These are phyloP conservation scores for Camellia granthamiana DNA, from an alignment of 148 eudicot genomes.

Conservation along the genomic window DNA sequence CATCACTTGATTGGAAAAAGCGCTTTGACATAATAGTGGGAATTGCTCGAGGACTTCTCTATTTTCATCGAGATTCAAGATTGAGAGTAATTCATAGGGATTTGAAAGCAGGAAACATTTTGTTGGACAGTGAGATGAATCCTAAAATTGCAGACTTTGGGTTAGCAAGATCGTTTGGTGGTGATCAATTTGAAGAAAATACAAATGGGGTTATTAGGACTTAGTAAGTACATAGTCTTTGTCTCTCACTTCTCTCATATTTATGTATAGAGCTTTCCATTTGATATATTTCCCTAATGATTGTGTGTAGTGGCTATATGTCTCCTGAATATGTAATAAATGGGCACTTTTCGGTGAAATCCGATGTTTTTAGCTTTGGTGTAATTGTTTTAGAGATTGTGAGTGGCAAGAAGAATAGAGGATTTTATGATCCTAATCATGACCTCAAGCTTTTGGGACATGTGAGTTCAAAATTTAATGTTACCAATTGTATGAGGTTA, in stretches of 20 bases:
- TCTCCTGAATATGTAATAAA: constrained; percentile 20
- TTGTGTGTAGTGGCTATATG: constrained; percentile 22
- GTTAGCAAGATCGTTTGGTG: constrained; percentile 19
- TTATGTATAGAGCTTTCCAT: background rate
- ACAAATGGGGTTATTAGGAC: constrained; percentile 23
- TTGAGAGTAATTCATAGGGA: constrained; percentile 26
- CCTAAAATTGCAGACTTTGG: constrained; percentile 31
- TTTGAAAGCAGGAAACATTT: constrained; percentile 25
- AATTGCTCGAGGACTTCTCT: constrained; percentile 23
- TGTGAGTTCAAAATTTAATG: constrained; percentile 3
- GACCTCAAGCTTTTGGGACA: constrained; percentile 10
- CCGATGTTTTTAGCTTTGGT: constrained; percentile 20
- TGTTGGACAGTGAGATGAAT: constrained; percentile 20
- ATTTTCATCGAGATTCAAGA: constrained; percentile 27
- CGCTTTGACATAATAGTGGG: constrained; percentile 24
- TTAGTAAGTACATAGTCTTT: constrained; percentile 10
- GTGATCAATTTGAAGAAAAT: constrained; percentile 17
- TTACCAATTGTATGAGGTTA: background rate
- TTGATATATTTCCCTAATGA: background rate
- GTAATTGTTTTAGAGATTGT: constrained; percentile 16
- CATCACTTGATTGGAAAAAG: constrained; percentile 17
- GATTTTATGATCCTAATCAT: constrained; percentile 6
- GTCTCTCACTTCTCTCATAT: background rate
- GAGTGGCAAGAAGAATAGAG: constrained; percentile 16
- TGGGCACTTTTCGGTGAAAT: constrained; percentile 19